Evolutionary conservation across 768 basidiomycete genomes (phyloP), one percentile per base, ranked within the genome.

Genomic region (Favolaschia claudopus): DNA sequence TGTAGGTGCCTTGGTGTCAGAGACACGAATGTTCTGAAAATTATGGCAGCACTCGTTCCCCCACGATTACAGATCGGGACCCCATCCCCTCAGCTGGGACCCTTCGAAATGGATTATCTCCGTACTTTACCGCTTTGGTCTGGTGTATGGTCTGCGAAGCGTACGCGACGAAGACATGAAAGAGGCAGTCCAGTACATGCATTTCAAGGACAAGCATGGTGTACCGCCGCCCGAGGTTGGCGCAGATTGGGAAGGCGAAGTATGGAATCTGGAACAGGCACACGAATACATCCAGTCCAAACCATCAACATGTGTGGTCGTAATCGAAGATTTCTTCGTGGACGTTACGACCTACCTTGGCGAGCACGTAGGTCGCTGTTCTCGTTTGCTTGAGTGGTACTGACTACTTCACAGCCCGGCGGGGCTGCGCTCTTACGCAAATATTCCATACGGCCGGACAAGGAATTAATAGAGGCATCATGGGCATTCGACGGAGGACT

Each of bases 91-190:
- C 24, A 89, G 89, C 63, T 93, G 89, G 89, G 91, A 93, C 71
- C 90, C 91, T 0, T 89, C 89, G 2, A 92, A 92, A 74, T 92
- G 89, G 91, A 80, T 87, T 38, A 92, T 92, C 37, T 68, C 83
- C 20, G 44, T 73, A 5, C 75, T 92, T 12, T 74, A 86, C 61
- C 66, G 63, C 6, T 46, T 86, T 8, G 83, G 85, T 0, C 69
- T 86, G 0, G 83, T 76, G 1, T 74, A 69, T 7, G 74, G 79
- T 36, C 73, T 90, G 15, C 80, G 85, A 4, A 76, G 79, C 17
- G 87, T 84, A 0, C 73, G 78, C 17, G 62, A 77, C 10, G 69
- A 76, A 7, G 88, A 89, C 62, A 71, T 88, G 40, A 64, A 69
- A 7, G 81, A 82, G 31, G 85, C 85, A 1, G 65, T 71, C 13